Conservation (phyloP, 164 flowering plant genomes). For the Aristolochia fimbriata region DNA sequence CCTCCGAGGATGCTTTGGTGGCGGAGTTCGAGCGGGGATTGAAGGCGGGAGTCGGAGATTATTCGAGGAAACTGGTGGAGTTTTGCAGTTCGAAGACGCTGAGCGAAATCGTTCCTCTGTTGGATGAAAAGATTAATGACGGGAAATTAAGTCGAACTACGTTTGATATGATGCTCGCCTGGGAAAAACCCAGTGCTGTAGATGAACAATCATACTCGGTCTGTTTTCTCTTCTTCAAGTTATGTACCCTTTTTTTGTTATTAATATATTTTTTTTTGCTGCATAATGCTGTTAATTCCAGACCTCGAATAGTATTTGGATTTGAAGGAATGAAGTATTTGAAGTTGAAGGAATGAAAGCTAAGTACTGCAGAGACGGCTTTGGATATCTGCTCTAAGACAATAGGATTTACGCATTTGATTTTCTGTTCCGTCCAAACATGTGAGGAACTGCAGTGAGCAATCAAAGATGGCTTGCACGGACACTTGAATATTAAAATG, state of each 20-base stretch:
- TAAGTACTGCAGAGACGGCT: too few species aligned
- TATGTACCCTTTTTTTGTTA: neutral
- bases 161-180: constrained; percentile 89
- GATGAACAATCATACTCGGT: constrained; percentile 37
- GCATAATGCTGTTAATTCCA: neutral
- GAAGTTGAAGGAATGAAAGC: too few species aligned
- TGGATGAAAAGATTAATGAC: constrained; percentile 47
- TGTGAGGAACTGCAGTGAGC: too few species aligned
- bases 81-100: constrained; percentile 59
- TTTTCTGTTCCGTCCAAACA: too few species aligned
- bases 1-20: constrained; percentile 40
- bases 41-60: constrained; percentile 29
- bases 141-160: constrained; percentile 65
- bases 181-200: constrained; percentile 53
- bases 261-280: neutral
- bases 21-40: constrained; percentile 50
- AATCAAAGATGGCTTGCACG: too few species aligned
- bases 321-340: too few species aligned
- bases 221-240: neutral
- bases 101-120: constrained; percentile 17
- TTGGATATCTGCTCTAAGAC: too few species aligned
- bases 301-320: neutral
- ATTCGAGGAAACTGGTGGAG: constrained; percentile 64
- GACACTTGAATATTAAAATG: too few species aligned
- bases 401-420: too few species aligned